Base-by-base conservation (phyloP, 495 filamentous ascomycete genomes). In the Xylaria acuta region DNA sequence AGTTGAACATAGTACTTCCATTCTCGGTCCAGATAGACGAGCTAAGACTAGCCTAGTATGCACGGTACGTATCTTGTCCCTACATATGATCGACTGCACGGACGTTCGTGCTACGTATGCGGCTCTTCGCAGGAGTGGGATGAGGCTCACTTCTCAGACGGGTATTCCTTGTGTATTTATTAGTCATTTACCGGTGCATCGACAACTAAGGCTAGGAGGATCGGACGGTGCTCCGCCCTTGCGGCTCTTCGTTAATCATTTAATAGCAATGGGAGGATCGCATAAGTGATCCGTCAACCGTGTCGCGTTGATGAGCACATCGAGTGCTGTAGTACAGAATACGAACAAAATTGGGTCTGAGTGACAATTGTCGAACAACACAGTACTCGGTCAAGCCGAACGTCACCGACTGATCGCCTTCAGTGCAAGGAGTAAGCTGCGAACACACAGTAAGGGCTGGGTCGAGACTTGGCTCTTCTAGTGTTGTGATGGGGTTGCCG, bases 121-220 rank as follows among this genome's bases (percentile, higher is more conserved):
- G 65, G 65, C 65, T 67, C 65, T 67, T 67, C 65, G 65, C 8
- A 67, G 65, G 65, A 67, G 56, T 54, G 45, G 64, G 45, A 67
- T 67, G 49, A 30, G 65, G n/a, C 38, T 64, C 60, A 38, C 60
- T 64, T 43, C 38, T 34, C 60, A 60, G 32, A 60, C 11, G 58
- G 16, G 58, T n/a, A 38, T 60, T 60, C 58, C 58, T 60, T 60
- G n/a, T 56, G 32, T n/a, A 12, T 60, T 25, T 22, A 59, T 60
- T 60, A 60, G 58, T 60, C 58, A 60, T 60, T 60, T 38, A 34
- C 58, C 1, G 12, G 38, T 22, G 58, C 32, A 60, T 60, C 7
- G 5, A 12, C 49, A 20, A 1, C n/a, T n/a, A 34, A 36, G n/a
- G 3, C 8, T 22, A 25, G 38, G 2, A 41, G 11, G 38, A 41